phyloP scores from a whole-genome alignment of 495 filamentous ascomycete genomes.

The Parachaetomium inaequale region DNA sequence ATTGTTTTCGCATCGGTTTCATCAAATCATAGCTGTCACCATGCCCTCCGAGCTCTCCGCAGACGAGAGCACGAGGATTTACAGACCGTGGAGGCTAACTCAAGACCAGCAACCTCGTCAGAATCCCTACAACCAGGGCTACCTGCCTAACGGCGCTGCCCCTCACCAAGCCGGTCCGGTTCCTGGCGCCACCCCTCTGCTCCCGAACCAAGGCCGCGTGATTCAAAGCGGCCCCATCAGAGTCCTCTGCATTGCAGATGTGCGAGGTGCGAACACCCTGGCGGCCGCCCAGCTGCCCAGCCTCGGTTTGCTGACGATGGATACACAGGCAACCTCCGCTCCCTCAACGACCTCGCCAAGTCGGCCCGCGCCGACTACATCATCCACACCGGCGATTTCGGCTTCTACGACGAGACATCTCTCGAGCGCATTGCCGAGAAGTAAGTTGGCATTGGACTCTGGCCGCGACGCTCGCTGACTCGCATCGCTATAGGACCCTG shows the following conservation, averaged over 20 bases:
- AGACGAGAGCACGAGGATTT: neutral
- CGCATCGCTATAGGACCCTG: conserved; percentile 63
- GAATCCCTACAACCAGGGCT: conserved; percentile 45
- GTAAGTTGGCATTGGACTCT: conserved; percentile 52
- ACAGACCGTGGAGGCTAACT: conserved; percentile 8
- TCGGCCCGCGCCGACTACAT: conserved; percentile 92
- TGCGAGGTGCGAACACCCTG: conserved; percentile 69
- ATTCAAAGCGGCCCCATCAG: conserved; percentile 80
- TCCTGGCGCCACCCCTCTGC: conserved; percentile 52
- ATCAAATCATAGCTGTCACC: neutral
- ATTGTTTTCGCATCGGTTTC: neutral
- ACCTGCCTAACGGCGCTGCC: conserved; percentile 53
- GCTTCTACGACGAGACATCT: conserved; percentile 96
- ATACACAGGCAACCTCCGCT: conserved; percentile 78
- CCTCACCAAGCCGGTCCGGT: conserved; percentile 41
- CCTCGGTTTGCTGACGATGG: neutral
- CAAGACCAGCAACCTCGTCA: conserved; percentile 35
- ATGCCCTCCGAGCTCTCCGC: neutral
- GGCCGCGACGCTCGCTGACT: conserved; percentile 18
- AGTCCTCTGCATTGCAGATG: conserved; percentile 94
- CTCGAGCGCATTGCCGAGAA: conserved; percentile 98
- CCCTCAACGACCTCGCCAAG: conserved; percentile 92
- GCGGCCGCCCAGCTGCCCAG: neutral
- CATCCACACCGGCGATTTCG: conserved; percentile 98
- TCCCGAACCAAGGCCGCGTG: conserved; percentile 60